A percentile compares a stretch with the other conserved stretches of the same genome.
phyloP scores from a whole-genome alignment of 352 stramenopile species.

The Globisporangium barbulae region DNA sequence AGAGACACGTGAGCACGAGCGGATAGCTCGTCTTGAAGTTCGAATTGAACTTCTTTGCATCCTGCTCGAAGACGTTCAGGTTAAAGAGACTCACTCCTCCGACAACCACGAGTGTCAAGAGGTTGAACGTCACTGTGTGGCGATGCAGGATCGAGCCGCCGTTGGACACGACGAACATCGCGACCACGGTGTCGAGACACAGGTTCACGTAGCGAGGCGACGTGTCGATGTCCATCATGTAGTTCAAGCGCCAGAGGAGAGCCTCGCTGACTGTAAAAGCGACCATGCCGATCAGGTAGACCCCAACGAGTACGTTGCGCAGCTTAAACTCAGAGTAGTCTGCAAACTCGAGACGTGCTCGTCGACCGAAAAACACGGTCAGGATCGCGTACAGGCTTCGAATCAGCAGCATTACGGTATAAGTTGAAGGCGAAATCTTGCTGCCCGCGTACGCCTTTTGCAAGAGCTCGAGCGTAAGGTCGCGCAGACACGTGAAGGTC shows the following conservation, averaged over 20 bases:
- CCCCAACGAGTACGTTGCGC: slow-evolving; percentile 52
- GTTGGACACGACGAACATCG: slow-evolving; percentile 86
- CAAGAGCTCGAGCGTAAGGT: slow-evolving; percentile 52
- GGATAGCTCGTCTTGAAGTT: slow-evolving; percentile 83
- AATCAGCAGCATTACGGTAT: slow-evolving; percentile 43
- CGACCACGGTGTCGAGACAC: slow-evolving; percentile 72
- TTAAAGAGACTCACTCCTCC: slow-evolving; percentile 36
- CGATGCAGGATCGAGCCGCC: slow-evolving; percentile 75
- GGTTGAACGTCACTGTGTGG: slow-evolving; percentile 62
- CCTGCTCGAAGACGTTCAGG: slow-evolving; percentile 49
- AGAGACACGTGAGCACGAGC: slow-evolving; percentile 78
- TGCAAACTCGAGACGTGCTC: slow-evolving; percentile 42
- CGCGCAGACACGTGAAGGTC: slow-evolving; percentile 63
- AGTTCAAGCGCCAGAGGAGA: slow-evolving; percentile 62
- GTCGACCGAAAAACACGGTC: slow-evolving; percentile 25
- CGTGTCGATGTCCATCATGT: slow-evolving; percentile 49
- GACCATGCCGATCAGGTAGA: slow-evolving; percentile 58
- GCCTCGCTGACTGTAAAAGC: slow-evolving; percentile 46
- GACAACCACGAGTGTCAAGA: slow-evolving; percentile 48
- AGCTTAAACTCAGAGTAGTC: slow-evolving; percentile 61
- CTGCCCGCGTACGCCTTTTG: slow-evolving; percentile 17
- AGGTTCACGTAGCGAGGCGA: slow-evolving; percentile 72
- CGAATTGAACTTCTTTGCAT: slow-evolving; percentile 53
- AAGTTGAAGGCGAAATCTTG: slow-evolving; percentile 29
- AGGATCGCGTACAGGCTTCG: slow-evolving; percentile 28